phyloP scores from a whole-genome alignment of 1,284 basidiomycete species.

The Leccinum angustisporum region DNA sequence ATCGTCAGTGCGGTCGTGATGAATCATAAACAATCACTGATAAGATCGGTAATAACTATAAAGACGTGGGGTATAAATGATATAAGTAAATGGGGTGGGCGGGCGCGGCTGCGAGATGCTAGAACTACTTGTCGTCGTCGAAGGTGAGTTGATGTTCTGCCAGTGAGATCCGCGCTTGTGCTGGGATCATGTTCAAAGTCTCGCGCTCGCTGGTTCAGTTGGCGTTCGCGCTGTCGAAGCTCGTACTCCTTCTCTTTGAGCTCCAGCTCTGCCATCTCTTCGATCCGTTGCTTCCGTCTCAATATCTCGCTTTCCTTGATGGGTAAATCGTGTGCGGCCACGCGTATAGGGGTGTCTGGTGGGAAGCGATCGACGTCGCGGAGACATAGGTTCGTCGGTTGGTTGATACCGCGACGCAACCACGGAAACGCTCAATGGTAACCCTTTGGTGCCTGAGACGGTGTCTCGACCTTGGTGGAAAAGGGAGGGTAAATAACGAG shows the following conservation, averaged over 20 bases:
- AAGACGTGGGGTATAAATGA: not conserved
- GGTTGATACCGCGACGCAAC: constrained; percentile 65
- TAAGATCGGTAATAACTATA: not conserved
- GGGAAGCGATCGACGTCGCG: constrained; percentile 31
- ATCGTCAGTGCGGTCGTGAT: not conserved
- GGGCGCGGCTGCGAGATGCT: constrained; percentile 14
- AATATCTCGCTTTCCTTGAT: constrained; percentile 36
- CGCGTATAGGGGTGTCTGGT: constrained; percentile 26
- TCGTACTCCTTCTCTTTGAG: constrained; percentile 54
- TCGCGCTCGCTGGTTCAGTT: constrained; percentile 50
- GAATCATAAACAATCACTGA: not conserved
- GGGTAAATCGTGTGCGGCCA: constrained; percentile 18
- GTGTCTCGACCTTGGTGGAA: constrained; percentile 41
- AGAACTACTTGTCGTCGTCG: constrained; percentile 26
- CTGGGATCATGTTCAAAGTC: constrained; percentile 54
- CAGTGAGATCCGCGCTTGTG: constrained; percentile 24
- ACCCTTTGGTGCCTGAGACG: constrained; percentile 56
- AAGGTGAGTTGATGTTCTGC: constrained; percentile 40
- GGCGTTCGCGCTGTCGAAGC: constrained; percentile 56
- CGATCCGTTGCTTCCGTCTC: constrained; percentile 45
- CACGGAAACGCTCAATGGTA: constrained; percentile 61
- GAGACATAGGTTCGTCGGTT: constrained; percentile 38
- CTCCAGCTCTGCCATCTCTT: constrained; percentile 52
- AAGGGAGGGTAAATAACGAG: constrained; percentile 5
- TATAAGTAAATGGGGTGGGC: constrained; percentile 11